Conservation (phyloP, 805 yeast genomes). For the Candida glaebosa region DNA sequence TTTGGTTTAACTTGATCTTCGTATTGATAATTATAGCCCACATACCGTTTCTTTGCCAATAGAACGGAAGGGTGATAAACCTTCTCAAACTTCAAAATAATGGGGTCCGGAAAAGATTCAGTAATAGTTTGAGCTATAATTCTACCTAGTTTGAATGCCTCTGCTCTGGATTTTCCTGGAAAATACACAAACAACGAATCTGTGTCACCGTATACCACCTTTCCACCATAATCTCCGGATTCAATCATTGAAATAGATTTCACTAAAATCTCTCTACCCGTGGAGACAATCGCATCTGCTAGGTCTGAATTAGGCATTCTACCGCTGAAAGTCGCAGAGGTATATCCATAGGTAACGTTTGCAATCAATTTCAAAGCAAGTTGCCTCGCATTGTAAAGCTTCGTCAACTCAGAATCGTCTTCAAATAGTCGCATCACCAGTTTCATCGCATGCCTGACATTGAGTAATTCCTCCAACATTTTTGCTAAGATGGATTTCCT, state of each 20-base stretch:
- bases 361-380: slow-evolving; percentile 86
- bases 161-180: slow-evolving; percentile 73
- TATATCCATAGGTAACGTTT: slow-evolving; percentile 93
- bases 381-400: slow-evolving; percentile 71
- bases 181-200: slow-evolving; percentile 89
- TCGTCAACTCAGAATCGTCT: slow-evolving; percentile 45
- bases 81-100: slow-evolving; percentile 84
- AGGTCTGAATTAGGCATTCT: slow-evolving; percentile 96
- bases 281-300: slow-evolving; percentile 90
- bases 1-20: slow-evolving; percentile 52
- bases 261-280: slow-evolving; percentile 82
- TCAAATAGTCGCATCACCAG: slow-evolving; percentile 57
- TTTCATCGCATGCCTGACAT: slow-evolving; percentile 75
- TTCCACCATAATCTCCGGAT: slow-evolving; percentile 68
- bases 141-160: slow-evolving; percentile 74
- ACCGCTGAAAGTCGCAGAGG: slow-evolving; percentile 93
- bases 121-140: slow-evolving; percentile 68
- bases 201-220: slow-evolving; percentile 95
- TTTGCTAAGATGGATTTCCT: slow-evolving; percentile 74
- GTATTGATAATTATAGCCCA: slow-evolving; percentile 74
- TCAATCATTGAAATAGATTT: slow-evolving; percentile 71
- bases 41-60: slow-evolving; percentile 81
- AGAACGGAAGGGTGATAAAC: slow-evolving; percentile 85
- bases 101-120: slow-evolving; percentile 69
- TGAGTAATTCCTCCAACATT: slow-evolving; percentile 81